Evolutionary conservation across 352 stramenopile species (phyloP), one percentile per base, ranked within the genome.

Genomic region (Phytophthora hibernalis): DNA sequence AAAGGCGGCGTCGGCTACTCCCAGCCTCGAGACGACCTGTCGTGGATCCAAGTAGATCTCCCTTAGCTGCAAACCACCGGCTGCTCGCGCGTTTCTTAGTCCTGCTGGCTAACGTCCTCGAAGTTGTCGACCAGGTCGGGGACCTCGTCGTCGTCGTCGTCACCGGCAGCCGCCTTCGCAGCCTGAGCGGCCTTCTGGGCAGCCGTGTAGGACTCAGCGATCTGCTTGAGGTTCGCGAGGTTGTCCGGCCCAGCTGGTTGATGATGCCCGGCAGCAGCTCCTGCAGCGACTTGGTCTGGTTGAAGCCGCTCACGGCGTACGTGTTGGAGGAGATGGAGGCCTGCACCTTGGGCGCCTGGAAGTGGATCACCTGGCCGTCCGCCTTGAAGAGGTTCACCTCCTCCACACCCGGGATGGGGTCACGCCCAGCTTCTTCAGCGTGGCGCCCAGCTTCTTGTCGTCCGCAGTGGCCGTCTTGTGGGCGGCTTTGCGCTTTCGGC

Each of bases 331-430:
- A 80, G 77, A 99, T 98, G 38, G 96, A 97, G 50, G 97, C 97
- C 81, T 99, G 97, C 45, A 99, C 97, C 90, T 99, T 99, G 37
- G 97, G 97, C 73, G 89, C 93, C 54, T 93, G 82, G 74, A 99
- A 99, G 80, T 99, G 97, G 79, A 99, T 98, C 18, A 99, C 97
- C 72, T 98, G 97, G 72, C 97, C 97, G 63, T 99, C 97, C 8
- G 98, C 93, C 88, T 99, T 99, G 91, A 99, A 99, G 70, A 99
- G 94, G 83, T 99, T 99, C 44, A 99, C 97, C 79, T 99, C 98
- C 79, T 99, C 97, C 57, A 99, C 98, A 61, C 93, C 97, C 24
- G 97, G 96, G 74, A 99, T 99, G 76, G 96, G 42, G 96, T 99
- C 62, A 98, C 94, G 50, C 96, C 95, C 47, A 99, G 90, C 84